Base-by-base conservation (phyloP, 164 flowering plant genomes). In the Vitis rotundifolia region DNA sequence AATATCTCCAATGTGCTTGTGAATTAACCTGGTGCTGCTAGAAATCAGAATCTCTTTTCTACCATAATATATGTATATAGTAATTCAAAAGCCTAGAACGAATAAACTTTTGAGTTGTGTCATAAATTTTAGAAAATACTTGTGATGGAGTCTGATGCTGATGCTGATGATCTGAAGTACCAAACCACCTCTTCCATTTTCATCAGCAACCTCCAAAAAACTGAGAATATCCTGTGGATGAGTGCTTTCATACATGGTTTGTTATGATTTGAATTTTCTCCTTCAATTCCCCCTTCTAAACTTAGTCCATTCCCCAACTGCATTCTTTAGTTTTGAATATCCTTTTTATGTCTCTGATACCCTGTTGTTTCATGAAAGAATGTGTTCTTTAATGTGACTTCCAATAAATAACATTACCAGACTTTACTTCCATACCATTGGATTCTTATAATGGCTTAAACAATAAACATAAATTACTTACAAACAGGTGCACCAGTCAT, bases 401-500 rank as follows among this genome's bases (percentile, higher is more conserved):
- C 13, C 44, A 37, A 37, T 6, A 37, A 37, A 37, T 37, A 37
- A 37, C 44, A 37, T 37, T 6, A 37, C 44, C 44, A 37, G 44
- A 37, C 5, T 37, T 37, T 37, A 37, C 19, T 12, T 53, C 37
- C 2, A 26, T 59, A 18, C 26, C 19, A 2, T 11, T 59, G 31
- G n/a, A 29, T 37, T 51, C 9, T 12, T 31, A 18, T 4, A 66
- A 11, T 18, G 8, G 12, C 5, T 14, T 2, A 10, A 66, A 11
- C 15, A 11, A 22, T 2, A 67, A 18, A 15, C 1, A 28, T 5
- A 15, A 31, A n/a, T 63, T 61, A 61, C 61, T 66, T 57, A 22
- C 57, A 60, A 64, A 68, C 72, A 84, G 87, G 87, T 84, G 60
- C 87, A 84, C 75, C 83, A 84, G 54, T 84, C 86, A 62, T 82